These are phyloP conservation scores for Lodderomyces theae DNA, from an alignment of 1,139 yeast genomes.

Conservation along the genomic window DNA sequence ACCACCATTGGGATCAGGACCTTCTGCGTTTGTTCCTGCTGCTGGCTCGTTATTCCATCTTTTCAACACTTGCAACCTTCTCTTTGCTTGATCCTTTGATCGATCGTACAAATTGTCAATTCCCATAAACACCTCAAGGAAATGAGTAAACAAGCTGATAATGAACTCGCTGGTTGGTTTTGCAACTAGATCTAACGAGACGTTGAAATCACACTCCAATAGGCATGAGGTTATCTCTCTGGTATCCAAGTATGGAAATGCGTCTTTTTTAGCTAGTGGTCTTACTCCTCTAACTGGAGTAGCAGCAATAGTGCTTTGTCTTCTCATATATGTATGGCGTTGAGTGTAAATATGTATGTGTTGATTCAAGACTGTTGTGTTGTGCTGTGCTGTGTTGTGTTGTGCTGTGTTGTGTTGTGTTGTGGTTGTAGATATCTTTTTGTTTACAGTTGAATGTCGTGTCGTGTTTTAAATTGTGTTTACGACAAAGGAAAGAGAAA, in stretches of 20 bases:
- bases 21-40: conserved; percentile 5
- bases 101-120: conserved; percentile 32
- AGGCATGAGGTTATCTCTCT: conserved; percentile 63
- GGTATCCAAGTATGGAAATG: conserved; percentile 66
- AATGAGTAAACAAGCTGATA: conserved; percentile 62
- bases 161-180: conserved; percentile 69
- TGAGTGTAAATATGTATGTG: no score
- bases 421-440: not conserved
- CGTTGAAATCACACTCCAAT: conserved; percentile 61
- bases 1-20: conserved; percentile 24
- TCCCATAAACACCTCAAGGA: conserved; percentile 68
- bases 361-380: no score
- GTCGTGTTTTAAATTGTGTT: not conserved
- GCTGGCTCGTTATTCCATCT: no score
- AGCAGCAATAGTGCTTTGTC: conserved; percentile 3
- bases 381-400: not conserved
- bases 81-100: conserved; percentile 10
- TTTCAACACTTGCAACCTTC: not conserved
- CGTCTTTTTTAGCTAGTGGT: conserved; percentile 21
- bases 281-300: conserved; percentile 11
- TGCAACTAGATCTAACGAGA: conserved; percentile 59
- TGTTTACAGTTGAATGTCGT: not conserved
- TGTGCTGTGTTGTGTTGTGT: not conserved
- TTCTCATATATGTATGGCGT: not conserved
- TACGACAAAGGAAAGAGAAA: not conserved